phyloP scores from a whole-genome alignment of 2,329 filamentous ascomycete species.

The Ascochyta clinopodiicola region DNA sequence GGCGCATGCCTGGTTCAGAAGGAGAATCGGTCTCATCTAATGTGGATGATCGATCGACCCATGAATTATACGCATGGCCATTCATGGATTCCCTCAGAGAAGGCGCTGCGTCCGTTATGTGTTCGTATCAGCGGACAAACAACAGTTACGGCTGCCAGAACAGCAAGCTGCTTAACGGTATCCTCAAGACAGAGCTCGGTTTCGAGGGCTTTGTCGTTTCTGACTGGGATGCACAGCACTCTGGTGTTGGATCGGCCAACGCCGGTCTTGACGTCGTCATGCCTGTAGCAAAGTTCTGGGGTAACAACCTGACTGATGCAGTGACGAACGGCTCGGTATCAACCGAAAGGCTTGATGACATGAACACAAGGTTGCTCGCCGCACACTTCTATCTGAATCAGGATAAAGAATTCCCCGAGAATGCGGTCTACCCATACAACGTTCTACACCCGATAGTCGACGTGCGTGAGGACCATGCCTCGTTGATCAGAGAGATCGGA shows the following conservation, averaged over 20 bases:
- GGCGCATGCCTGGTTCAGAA: slow-evolving; percentile 45
- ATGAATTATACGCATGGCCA: slow-evolving; percentile 72
- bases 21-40: slow-evolving; percentile 66
- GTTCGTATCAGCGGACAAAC: slow-evolving; percentile 52
- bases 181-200: slow-evolving; percentile 59
- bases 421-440: slow-evolving; percentile 31
- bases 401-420: slow-evolving; percentile 43
- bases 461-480: slow-evolving; percentile 51
- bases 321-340: slow-evolving; percentile 39
- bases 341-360: slow-evolving; percentile 36
- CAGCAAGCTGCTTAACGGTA: slow-evolving; percentile 54
- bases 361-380: slow-evolving; percentile 40
- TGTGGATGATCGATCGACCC: slow-evolving; percentile 68
- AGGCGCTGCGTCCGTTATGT: slow-evolving; percentile 67
- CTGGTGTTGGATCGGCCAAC: slow-evolving; percentile 53
- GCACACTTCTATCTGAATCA: slow-evolving; percentile 47
- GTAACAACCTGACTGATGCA: slow-evolving; percentile 37
- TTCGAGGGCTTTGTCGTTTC: slow-evolving; percentile 53
- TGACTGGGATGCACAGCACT: slow-evolving; percentile 56
- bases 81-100: slow-evolving; percentile 67
- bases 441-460: slow-evolving; percentile 54
- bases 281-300: slow-evolving; percentile 43
- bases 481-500: slow-evolving; percentile 50
- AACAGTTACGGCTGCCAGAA: slow-evolving; percentile 45
- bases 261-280: slow-evolving; percentile 58